Evolutionary conservation across 1,284 basidiomycete genomes (phyloP).

Genomic region (Ceratobasidium sp.): DNA sequence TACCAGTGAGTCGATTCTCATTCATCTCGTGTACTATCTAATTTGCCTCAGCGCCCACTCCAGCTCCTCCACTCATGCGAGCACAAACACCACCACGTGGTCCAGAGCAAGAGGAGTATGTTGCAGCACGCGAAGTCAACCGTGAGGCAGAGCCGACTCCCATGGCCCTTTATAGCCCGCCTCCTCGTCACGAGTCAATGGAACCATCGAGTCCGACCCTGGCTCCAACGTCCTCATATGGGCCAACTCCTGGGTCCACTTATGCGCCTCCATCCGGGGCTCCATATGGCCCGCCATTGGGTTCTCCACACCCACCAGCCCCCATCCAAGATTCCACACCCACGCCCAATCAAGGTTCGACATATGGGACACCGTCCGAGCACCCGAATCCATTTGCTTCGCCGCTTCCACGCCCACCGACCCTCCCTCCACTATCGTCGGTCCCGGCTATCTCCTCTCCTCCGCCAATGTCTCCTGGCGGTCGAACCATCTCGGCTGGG

Average conservation of each 20-base stretch:
- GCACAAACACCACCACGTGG: too few relatives aligned
- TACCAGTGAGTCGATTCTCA: too few relatives aligned
- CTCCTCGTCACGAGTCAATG: not conserved
- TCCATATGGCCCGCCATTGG: not conserved
- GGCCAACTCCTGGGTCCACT: not conserved
- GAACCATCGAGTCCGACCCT: not conserved
- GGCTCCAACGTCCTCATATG: not conserved
- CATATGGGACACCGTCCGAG: slow-evolving; percentile 42
- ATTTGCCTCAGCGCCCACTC: too few relatives aligned
- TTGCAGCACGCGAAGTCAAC: not conserved
- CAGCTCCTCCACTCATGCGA: too few relatives aligned
- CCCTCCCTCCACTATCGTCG: slow-evolving; percentile 27
- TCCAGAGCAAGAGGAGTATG: not conserved
- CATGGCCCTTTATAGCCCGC: not conserved
- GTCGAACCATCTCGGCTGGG: slow-evolving; percentile 72
- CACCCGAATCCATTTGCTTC: slow-evolving; percentile 38
- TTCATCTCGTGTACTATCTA: too few relatives aligned
- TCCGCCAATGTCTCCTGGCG: slow-evolving; percentile 51
- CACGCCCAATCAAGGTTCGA: slow-evolving; percentile 36
- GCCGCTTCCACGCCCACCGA: slow-evolving; percentile 41
- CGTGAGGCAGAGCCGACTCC: not conserved
- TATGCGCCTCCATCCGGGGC: not conserved
- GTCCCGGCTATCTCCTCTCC: slow-evolving; percentile 46
- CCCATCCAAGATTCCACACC: slow-evolving; percentile 24
- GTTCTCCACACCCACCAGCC: slow-evolving; percentile 10